Evolutionary conservation across 352 stramenopile species (phyloP), one percentile per base, ranked within the genome.

Genomic region (Phytophthora vignae): DNA sequence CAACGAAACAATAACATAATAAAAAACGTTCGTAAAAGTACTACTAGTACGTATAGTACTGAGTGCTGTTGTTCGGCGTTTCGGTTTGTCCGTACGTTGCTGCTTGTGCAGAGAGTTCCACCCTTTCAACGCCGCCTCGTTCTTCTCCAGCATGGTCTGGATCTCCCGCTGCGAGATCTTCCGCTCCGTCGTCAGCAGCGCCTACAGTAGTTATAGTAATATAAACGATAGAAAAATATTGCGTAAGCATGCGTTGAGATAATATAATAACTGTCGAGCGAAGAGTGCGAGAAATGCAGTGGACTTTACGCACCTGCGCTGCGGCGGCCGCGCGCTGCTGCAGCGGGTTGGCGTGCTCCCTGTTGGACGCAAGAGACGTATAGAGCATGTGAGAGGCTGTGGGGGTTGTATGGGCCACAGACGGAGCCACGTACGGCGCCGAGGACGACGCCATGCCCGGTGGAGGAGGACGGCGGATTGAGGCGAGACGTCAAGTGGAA

Each of bases 91-190:
- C 85, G 54, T 81, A 96, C 89, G 89, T 48, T 94, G 80, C 60
- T 93, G 85, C 21, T 88, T 80, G 46, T 94, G 83, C 25, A 96
- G 82, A 44, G 75, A 73, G 10, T 86, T 91, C 89, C 89, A 96
- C 38, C 79, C 82, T 48, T 82, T 84, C 3, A 96, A 60, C n/a
- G 87, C 85, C 17, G 79, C 76, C 62, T 96, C 89, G 66, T 96
- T 96, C 73, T 94, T 94, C 64, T 96, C 87, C n/a, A 96, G 78
- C 85, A 95, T 92, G 44, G 73, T 69, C 62, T 96, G 87, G 8
- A 96, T 92, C 61, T 96, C 89, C 12, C 65, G 74, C 22, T 79
- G 79, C 19, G 85, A 85, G 6, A 88, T 46, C 52, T 87, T 88
- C 25, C 85, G 81, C 60, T 90, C 82, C 14, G 80, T 67, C 19